Base-by-base conservation (phyloP, 176 grass and related monocot species). In the Cenchrus americanus region DNA sequence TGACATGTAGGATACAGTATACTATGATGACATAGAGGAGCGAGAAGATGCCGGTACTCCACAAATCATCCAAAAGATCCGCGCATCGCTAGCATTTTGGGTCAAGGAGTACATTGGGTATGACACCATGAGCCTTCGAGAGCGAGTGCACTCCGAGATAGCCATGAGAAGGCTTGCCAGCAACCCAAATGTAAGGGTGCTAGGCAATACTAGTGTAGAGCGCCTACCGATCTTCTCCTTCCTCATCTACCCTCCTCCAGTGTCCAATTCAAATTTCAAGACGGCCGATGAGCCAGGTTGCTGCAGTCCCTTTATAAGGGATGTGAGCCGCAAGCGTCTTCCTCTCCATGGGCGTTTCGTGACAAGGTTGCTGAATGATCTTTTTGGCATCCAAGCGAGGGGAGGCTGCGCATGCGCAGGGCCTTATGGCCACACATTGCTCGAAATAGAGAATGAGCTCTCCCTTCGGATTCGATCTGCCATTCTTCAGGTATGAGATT, bases 311-410 rank as follows among this genome's bases (percentile, higher is more conserved):
- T 15, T 2, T 30, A 30, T 4, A 0, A 60, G 49, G 49, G 57
- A 17, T 17, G n/a, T 0, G 18, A 66, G 24, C 19, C 30, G 14
- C 42, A 75, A 40, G 40, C 59, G 10, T 1, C 78, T 86, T 18
- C 95, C 90, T 3, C 86, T 97, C 15, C 95, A 94, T 9, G 90
- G 95, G 5, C 88, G 95, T 11, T 94, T 94, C 6, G 86, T 92
- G 2, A 80, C 95, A 1, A 92, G 67, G 73, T 77, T 97, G 66
- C 76, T 97, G 0, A 94, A 90, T 6, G 95, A 94, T 82, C 89
- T 97, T 60, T 97, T 97, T 1, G 95, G 95, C 17, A 89, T 97
- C 69, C 95, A 97, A 57, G 90, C 92, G 1, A 91, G 92, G 32
- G 95, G 95, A 6, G 95, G 95, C 2, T 97, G 92, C 21, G 86